phyloP scores from a whole-genome alignment of 345 rosid genomes.

The Garcia nutans region DNA sequence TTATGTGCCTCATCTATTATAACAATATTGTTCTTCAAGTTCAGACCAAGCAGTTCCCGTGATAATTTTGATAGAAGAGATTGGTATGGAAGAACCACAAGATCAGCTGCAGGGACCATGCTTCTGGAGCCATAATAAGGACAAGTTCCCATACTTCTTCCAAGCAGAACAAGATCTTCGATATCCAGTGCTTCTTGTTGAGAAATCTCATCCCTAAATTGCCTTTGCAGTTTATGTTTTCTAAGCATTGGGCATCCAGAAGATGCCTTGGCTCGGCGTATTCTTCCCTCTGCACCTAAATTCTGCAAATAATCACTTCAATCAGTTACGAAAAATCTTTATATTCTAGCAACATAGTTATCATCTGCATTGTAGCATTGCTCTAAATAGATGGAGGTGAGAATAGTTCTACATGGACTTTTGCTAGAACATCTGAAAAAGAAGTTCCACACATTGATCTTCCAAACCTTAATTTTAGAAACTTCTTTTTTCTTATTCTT shows the following conservation, averaged over 20 bases:
- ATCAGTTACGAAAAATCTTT: slow-evolving; percentile 18
- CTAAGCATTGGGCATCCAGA: slow-evolving; percentile 85
- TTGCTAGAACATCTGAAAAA: background rate
- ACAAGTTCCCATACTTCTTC: slow-evolving; percentile 67
- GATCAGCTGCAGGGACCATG: slow-evolving; percentile 72
- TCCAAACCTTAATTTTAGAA: slow-evolving; percentile 67
- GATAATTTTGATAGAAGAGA: slow-evolving; percentile 91
- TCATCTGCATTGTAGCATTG: background rate
- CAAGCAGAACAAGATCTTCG: slow-evolving; percentile 83
- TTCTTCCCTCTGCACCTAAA: slow-evolving; percentile 51
- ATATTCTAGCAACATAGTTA: background rate
- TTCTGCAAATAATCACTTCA: slow-evolving; percentile 41
- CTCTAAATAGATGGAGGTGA: background rate
- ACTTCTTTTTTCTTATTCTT: slow-evolving; percentile 52
- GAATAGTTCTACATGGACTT: background rate
- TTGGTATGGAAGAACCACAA: slow-evolving; percentile 90
- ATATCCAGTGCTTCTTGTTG: slow-evolving; percentile 77
- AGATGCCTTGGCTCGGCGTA: slow-evolving; percentile 49
- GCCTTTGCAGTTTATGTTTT: slow-evolving; percentile 58
- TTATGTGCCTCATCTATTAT: slow-evolving; percentile 97
- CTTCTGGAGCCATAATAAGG: slow-evolving; percentile 91
- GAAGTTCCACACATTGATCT: slow-evolving; percentile 4
- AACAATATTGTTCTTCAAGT: slow-evolving; percentile 69
- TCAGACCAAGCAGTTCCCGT: slow-evolving; percentile 85
- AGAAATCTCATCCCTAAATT: slow-evolving; percentile 50